Base-by-base conservation (phyloP, 306 rosid genomes). In the Vigna hirtella region DNA sequence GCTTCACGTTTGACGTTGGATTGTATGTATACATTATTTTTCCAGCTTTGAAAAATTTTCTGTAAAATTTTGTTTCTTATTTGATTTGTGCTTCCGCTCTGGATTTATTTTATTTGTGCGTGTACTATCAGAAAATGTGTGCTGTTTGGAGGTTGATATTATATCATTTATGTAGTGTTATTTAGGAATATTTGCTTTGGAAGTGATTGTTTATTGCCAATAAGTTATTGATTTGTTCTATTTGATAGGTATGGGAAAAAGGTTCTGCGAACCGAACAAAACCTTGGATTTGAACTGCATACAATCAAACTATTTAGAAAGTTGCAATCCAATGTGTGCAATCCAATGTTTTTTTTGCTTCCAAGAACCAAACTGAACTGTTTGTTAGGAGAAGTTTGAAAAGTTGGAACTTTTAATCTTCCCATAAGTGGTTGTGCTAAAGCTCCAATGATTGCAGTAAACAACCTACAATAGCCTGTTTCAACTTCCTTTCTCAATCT, bases 101-200 rank as follows among this genome's bases (percentile, higher is more conserved):
- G 13, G 47, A 42, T 64, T 64, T 65, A 15, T 65, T 9, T 49
- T 32, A 32, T 13, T 34, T 61, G 11, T 26, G 30, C 6, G 14
- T 77, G 15, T 77, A 28, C 51, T 77, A 36, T 66, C 73, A 38
- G 11, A 66, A 18, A 0, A 9, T 68, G 38, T 26, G 34, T 58
- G 48, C 17, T 48, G 26, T 79, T 47, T 34, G 43, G 45, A 7
- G 9, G 51, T 34, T 50, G 11, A 48, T 28, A 30, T 74, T 11
- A 74, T 47, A 43, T 62, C 16, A 43, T 12, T 59, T 32, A 18
- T 58, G 30, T 15, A 1, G 1, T 51, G 34, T 50, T 71, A 17
- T 61, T 43, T 57, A 6, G 49, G 40, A 57, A 40, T 58, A 32
- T 70, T 28, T 59, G 43, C 45, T 18, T 10, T 47, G 42, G 62